A percentile compares a stretch with the other conserved stretches of the same genome.
Conservation (phyloP, 1,284 basidiomycete species). For the Fomitopsis pinicola region DNA sequence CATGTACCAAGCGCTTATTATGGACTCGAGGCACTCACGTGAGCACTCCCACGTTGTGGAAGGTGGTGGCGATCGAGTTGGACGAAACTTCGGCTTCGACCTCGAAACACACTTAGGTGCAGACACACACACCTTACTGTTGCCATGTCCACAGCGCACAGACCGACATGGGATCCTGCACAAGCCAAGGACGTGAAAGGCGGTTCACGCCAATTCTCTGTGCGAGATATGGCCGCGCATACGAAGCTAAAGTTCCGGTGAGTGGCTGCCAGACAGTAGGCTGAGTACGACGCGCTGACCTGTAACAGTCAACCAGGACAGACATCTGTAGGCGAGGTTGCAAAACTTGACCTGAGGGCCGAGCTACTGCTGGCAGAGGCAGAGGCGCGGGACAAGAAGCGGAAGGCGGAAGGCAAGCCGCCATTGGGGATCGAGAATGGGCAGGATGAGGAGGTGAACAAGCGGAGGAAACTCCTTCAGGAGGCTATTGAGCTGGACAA, state of each 20-base stretch:
- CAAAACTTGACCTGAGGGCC: conserved; percentile 73
- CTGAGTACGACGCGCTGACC: not conserved
- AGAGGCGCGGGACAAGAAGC: conserved; percentile 81
- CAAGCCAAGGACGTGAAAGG: conserved; percentile 84
- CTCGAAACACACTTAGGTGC: not conserved
- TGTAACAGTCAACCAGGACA: conserved; percentile 74
- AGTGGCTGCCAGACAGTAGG: not conserved
- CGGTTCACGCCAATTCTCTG: conserved; percentile 85
- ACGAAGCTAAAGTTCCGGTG: conserved; percentile 93
- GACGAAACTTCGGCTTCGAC: not conserved
- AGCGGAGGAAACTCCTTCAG: conserved; percentile 53
- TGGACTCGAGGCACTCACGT: no score
- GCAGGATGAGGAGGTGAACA: conserved; percentile 26
- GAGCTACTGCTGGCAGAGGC: conserved; percentile 82
- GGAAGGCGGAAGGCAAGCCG: conserved; percentile 77
- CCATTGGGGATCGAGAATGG: conserved; percentile 27
- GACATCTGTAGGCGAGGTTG: conserved; percentile 71
- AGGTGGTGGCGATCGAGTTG: not conserved
- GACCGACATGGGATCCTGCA: conserved; percentile 87
- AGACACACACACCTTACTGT: not conserved
- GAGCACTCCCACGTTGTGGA: no score
- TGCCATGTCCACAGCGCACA: conserved; percentile 79
- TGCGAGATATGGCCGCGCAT: conserved; percentile 87
- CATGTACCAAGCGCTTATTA: no score
- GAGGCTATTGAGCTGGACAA: conserved; percentile 83